phyloP scores from a whole-genome alignment of 352 stramenopile species.

The Globisporangium canariense region DNA sequence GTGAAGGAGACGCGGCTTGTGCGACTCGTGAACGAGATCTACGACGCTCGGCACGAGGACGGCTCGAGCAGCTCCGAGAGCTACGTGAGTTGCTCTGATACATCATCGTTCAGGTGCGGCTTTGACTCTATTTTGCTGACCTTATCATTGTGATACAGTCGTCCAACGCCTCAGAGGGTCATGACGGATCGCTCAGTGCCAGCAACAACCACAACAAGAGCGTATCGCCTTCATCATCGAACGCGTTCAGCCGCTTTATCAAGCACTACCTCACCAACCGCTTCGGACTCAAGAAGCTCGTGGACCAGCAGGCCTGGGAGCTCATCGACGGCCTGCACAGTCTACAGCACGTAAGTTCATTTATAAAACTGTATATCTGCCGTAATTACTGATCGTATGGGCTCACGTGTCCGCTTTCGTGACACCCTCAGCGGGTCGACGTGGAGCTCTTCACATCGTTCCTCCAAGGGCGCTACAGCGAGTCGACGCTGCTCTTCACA shows the following conservation, averaged over 20 bases:
- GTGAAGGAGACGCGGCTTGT: conserved; percentile 48
- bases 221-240: not conserved
- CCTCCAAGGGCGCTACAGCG: conserved; percentile 46
- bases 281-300: conserved; percentile 56
- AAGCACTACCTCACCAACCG: conserved; percentile 59
- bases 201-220: conserved; percentile 1
- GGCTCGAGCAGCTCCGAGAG: conserved; percentile 15
- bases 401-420: not conserved
- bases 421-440: conserved; percentile 30
- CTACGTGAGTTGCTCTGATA: conserved; percentile 13
- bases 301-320: conserved; percentile 60
- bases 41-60: conserved; percentile 51
- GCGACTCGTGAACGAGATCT: conserved; percentile 67
- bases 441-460: conserved; percentile 62
- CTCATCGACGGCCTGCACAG: conserved; percentile 44
- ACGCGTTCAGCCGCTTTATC: conserved; percentile 42
- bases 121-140: not conserved
- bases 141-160: not conserved
- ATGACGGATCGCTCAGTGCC: not conserved
- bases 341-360: conserved; percentile 30
- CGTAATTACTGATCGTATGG: not conserved
- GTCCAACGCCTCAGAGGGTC: not conserved
- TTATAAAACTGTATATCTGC: too few species aligned
- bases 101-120: not conserved
- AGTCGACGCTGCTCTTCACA: conserved; percentile 50